Percentiles rank a stretch among this genome's conserved stretches.
These are phyloP conservation scores for Poronia punctata DNA, from an alignment of 495 filamentous ascomycete genomes.

Conservation along the genomic window DNA sequence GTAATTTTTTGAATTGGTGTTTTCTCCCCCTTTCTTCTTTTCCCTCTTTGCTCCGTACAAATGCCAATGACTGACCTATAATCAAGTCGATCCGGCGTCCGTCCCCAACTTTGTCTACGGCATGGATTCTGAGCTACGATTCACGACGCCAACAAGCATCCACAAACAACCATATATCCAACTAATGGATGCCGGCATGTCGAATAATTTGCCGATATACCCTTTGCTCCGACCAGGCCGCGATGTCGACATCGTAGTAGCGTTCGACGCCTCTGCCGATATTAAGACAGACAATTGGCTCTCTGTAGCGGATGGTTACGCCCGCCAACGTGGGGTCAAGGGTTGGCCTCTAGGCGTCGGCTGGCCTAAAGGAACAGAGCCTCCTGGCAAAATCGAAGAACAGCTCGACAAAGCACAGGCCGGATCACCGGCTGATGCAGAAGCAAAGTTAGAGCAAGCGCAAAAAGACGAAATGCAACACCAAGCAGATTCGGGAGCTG, in stretches of 20 bases:
- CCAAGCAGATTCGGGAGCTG: conserved; percentile 5
- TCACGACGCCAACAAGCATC: conserved; percentile 66
- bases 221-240: conserved; percentile 82
- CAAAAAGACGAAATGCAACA: conserved; percentile 41
- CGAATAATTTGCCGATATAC: conserved; percentile 93
- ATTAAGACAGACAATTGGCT: conserved; percentile 90
- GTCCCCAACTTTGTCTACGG: conserved; percentile 84
- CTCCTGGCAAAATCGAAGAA: conserved; percentile 47
- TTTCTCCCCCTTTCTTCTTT: too few species aligned
- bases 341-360: conserved; percentile 90
- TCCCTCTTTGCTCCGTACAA: too few species aligned
- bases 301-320: conserved; percentile 85
- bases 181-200: conserved; percentile 97
- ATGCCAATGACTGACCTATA: background rate
- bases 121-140: conserved; percentile 62
- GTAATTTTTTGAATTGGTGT: too few species aligned
- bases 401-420: conserved; percentile 65
- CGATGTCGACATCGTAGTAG: conserved; percentile 84
- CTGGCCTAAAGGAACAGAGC: conserved; percentile 63
- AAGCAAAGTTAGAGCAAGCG: conserved; percentile 56
- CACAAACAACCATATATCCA: conserved; percentile 64
- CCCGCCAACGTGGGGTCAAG: conserved; percentile 75
- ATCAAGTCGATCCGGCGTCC: conserved; percentile 64
- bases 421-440: conserved; percentile 49
- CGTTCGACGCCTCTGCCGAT: conserved; percentile 80